A percentile compares a stretch with the other conserved stretches of the same genome.
phyloP scores from a whole-genome alignment of 2,329 filamentous ascomycete genomes.

The Myriosclerotinia scirpicola region DNA sequence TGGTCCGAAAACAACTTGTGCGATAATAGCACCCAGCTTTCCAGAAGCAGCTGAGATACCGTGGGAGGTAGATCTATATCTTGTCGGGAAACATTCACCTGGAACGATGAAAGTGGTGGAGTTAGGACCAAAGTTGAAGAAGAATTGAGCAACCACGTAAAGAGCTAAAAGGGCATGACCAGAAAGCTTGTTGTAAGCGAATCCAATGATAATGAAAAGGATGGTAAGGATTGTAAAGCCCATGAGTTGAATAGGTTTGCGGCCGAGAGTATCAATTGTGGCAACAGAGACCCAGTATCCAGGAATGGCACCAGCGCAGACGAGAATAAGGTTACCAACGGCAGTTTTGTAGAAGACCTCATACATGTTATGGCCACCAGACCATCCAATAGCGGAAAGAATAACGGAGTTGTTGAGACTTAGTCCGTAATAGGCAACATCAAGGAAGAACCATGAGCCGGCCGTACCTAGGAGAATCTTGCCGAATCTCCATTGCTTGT shows the following conservation, averaged over 20 bases:
- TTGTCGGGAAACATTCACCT: conserved; percentile 53
- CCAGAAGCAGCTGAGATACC: conserved; percentile 43
- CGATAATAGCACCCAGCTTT: conserved; percentile 43
- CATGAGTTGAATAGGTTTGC: conserved; percentile 71
- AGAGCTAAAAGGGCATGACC: conserved; percentile 56
- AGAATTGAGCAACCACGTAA: conserved; percentile 65
- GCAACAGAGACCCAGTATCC: conserved; percentile 80
- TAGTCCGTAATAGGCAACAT: conserved; percentile 57
- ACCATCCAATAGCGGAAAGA: conserved; percentile 71
- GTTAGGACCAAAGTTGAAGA: conserved; percentile 68
- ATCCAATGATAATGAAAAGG: conserved; percentile 63
- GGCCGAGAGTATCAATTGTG: conserved; percentile 72
- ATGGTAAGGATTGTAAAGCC: conserved; percentile 63
- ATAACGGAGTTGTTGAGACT: conserved; percentile 74
- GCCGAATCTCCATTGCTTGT: conserved; percentile 68
- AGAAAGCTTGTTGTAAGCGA: conserved; percentile 54
- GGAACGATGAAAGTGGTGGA: conserved; percentile 76
- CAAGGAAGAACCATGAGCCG: conserved; percentile 80
- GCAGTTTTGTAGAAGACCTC: conserved; percentile 69
- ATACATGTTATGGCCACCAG: conserved; percentile 63
- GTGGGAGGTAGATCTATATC: conserved; percentile 42
- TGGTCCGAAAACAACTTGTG: conserved; percentile 54
- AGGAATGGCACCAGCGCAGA: conserved; percentile 75
- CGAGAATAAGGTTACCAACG: conserved; percentile 74
- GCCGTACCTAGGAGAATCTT: conserved; percentile 74